These are phyloP conservation scores for Kwoniella shandongensis DNA, from an alignment of 768 basidiomycete genomes.

Conservation along the genomic window DNA sequence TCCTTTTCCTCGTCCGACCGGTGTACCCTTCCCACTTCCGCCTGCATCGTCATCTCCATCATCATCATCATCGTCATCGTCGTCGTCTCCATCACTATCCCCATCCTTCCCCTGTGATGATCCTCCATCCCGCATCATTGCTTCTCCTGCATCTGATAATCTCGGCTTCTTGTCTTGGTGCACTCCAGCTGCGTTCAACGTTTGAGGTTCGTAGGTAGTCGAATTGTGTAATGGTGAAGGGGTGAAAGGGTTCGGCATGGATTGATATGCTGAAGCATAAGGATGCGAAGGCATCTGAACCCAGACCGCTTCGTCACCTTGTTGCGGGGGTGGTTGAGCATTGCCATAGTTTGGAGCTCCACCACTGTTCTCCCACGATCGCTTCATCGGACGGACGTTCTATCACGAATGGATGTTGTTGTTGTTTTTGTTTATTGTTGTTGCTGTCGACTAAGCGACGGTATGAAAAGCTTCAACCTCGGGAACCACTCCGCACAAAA, in stretches of 20 bases:
- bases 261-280: slow-evolving; percentile 40
- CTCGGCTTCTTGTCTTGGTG: slow-evolving; percentile 27
- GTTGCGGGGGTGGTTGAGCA: background rate
- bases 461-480: too few relatives aligned
- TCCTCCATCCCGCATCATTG: slow-evolving; percentile 2
- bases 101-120: slow-evolving; percentile 26
- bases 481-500: too few relatives aligned
- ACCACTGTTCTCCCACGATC: slow-evolving; percentile 27
- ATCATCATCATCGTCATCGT: slow-evolving; percentile 45
- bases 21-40: slow-evolving; percentile 20
- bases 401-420: background rate
- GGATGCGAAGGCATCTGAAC: slow-evolving; percentile 37
- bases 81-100: slow-evolving; percentile 45
- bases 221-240: slow-evolving; percentile 32
- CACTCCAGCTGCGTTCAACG: slow-evolving; percentile 10
- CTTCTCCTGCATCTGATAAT: slow-evolving; percentile 6
- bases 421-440: background rate
- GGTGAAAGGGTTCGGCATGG: slow-evolving; percentile 34
- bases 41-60: slow-evolving; percentile 23
- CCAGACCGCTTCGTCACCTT: slow-evolving; percentile 25
- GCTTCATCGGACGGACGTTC: slow-evolving; percentile 27
- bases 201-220: slow-evolving; percentile 15
- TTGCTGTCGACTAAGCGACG: background rate
- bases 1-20: slow-evolving; percentile 25
- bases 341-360: background rate